A percentile compares a stretch with the other conserved stretches of the same genome.
phyloP scores from a whole-genome alignment of 1,284 basidiomycete species.

The Ustilago trichophora region DNA sequence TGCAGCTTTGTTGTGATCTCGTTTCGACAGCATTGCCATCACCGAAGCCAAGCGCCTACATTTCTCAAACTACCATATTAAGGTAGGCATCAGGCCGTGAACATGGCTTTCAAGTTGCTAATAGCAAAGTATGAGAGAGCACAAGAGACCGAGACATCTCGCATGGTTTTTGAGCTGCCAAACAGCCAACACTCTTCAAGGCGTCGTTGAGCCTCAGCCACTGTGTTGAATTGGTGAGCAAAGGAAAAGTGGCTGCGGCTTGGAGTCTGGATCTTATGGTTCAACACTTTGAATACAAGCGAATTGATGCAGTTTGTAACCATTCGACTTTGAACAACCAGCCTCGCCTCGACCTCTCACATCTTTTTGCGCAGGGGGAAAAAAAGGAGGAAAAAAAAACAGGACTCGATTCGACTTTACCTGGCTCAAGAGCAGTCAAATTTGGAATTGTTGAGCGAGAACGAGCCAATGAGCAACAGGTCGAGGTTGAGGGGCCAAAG shows the following conservation, averaged over 20 bases:
- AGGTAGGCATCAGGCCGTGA: no score
- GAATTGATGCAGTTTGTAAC: background rate
- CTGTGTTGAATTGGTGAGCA: no score
- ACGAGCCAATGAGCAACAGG: slow-evolving; percentile 1
- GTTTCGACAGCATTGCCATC: no score
- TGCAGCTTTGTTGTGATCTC: no score
- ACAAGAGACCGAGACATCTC: slow-evolving; percentile 7
- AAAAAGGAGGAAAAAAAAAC: background rate
- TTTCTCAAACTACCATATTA: no score
- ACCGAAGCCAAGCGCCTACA: no score
- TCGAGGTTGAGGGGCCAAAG: background rate
- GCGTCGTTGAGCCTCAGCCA: no score
- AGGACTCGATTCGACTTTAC: background rate
- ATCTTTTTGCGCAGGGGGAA: background rate
- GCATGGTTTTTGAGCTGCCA: no score
- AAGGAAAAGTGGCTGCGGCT: slow-evolving; percentile 4
- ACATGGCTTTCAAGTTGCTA: no score
- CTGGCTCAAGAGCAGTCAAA: no score
- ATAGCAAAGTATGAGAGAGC: no score
- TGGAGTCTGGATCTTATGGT: background rate
- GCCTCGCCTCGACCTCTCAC: background rate
- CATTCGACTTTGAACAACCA: background rate
- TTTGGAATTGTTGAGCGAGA: slow-evolving; percentile 2
- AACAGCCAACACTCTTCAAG: no score
- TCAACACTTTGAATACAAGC: slow-evolving; percentile 3